phyloP scores from a whole-genome alignment of 2,329 filamentous ascomycete species.

The Hypoxylon sp. region DNA sequence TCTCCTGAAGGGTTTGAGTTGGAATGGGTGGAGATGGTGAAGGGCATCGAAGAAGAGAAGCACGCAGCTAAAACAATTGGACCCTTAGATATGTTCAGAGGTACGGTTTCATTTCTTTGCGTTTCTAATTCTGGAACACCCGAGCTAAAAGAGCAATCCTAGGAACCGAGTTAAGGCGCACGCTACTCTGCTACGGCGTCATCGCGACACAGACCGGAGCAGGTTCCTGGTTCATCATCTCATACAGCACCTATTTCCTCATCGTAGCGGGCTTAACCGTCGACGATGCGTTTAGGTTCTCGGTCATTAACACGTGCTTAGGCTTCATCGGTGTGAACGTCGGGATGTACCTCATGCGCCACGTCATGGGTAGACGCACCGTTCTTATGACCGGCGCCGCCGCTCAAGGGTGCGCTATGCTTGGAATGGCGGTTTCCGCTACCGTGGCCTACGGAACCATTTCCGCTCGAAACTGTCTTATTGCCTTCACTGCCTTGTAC shows the following conservation, averaged over 20 bases:
- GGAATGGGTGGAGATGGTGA: conserved; percentile 56
- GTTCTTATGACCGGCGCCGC: conserved; percentile 61
- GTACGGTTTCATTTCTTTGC: conserved; percentile 21
- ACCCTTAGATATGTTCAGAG: conserved; percentile 55
- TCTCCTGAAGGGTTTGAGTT: conserved; percentile 51
- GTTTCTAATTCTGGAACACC: neutral
- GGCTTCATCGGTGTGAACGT: conserved; percentile 62
- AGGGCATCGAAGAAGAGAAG: conserved; percentile 55
- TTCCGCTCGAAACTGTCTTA: conserved; percentile 50
- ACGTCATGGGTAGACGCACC: conserved; percentile 59
- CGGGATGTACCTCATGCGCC: conserved; percentile 61
- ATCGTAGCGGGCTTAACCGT: conserved; percentile 57
- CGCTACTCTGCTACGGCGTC: conserved; percentile 61
- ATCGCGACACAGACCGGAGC: conserved; percentile 59
- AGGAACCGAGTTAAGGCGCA: conserved; percentile 61
- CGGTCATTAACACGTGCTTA: conserved; percentile 62
- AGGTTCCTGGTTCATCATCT: conserved; percentile 63
- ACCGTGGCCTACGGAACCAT: conserved; percentile 46
- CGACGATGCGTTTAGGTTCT: conserved; percentile 60
- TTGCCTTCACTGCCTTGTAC: conserved; percentile 53
- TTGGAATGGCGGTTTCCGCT: conserved; percentile 55
- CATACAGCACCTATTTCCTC: conserved; percentile 63
- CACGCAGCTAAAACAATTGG: conserved; percentile 49
- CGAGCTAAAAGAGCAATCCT: conserved; percentile 4
- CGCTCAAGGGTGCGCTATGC: conserved; percentile 58